These are phyloP conservation scores for Isoetes taiwanensis DNA, from an alignment of 75 land plant genomes.

Conservation along the genomic window DNA sequence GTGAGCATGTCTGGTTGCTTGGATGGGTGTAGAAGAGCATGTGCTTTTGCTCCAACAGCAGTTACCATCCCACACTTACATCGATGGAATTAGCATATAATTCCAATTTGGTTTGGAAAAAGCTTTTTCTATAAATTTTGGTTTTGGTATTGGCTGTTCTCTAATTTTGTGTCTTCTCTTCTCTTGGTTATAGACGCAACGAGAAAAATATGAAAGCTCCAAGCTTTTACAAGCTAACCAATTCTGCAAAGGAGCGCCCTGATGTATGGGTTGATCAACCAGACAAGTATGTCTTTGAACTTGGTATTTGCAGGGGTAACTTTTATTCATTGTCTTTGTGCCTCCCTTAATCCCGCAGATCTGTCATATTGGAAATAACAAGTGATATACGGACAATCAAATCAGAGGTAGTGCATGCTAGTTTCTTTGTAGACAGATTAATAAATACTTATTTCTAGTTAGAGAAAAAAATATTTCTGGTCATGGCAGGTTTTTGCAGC, in stretches of 20 bases:
- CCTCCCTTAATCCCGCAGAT: too few species aligned
- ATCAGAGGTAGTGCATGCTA: conserved; percentile 44
- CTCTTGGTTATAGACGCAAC: conserved; percentile 34
- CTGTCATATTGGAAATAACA: conserved; percentile 73
- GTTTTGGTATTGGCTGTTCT: neutral
- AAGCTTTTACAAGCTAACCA: conserved; percentile 71
- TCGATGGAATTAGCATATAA: too few species aligned
- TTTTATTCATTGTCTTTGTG: neutral
- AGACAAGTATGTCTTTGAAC: conserved; percentile 46
- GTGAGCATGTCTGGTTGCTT: too few species aligned
- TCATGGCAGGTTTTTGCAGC: conserved; percentile 66
- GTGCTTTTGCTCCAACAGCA: too few species aligned
- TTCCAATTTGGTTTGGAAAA: too few species aligned
- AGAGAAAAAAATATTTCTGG: neutral
- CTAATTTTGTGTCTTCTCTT: neutral
- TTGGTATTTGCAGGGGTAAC: neutral
- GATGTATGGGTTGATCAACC: conserved; percentile 98
- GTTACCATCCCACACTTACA: too few species aligned
- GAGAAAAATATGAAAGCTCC: conserved; percentile 60
- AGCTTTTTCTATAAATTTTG: too few species aligned
- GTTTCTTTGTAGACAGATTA: neutral
- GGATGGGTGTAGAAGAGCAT: too few species aligned
- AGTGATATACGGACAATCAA: conserved; percentile 92
- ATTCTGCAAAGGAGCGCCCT: conserved; percentile 86
- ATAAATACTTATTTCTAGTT: neutral